Base-by-base conservation (phyloP, 2,329 filamentous ascomycete genomes). In the Pseudogymnoascus sp. region DNA sequence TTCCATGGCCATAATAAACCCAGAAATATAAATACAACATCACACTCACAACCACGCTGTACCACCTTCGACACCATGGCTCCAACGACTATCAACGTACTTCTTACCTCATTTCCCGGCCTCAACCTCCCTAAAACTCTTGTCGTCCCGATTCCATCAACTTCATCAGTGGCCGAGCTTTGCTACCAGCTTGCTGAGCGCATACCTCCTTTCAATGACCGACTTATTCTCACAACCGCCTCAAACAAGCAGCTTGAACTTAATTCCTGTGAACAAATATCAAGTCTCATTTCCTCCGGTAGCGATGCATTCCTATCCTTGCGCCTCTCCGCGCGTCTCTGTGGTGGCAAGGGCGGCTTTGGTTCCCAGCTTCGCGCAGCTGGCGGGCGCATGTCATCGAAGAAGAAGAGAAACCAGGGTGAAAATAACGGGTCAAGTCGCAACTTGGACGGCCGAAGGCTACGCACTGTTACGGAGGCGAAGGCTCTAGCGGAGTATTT, bases 381-480 rank as follows among this genome's bases (percentile, higher is more conserved):
- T 2, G 95, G 96, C 73, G 95, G 96, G 42, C 93, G 96, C 78
- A 99, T 99, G 95, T 96, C 92, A 2, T 93, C 90, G n/a, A 84
- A 85, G 71, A 86, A 87, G 69, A 96, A 96, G 79, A 95, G 88
- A 72, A 88, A 88, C 63, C 86, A 90, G 70, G 88, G 86, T 62
- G 91, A 96, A 38, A 88, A 91, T 66, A 93, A 96, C 71, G 93
- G 87, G 23, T 97, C 93, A 2, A 96, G 91, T 72, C 87, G 95
- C 67, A 99, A 97, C 68, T 82, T 99, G 1, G 95, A 97, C 71
- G 95, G 95, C 0, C 87, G 95, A 21, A 85, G 95, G 63, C 76
- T 99, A 63, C 87, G 96, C 60, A 97, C 95, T 1, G 91, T 97
- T 29, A 93, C 90, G 38, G 95, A 99, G 74, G 95, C 95, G 35